Evolutionary conservation across 2,329 filamentous ascomycete species (phyloP), one percentile per base, ranked within the genome.

Genomic region (Penicillium sp.): DNA sequence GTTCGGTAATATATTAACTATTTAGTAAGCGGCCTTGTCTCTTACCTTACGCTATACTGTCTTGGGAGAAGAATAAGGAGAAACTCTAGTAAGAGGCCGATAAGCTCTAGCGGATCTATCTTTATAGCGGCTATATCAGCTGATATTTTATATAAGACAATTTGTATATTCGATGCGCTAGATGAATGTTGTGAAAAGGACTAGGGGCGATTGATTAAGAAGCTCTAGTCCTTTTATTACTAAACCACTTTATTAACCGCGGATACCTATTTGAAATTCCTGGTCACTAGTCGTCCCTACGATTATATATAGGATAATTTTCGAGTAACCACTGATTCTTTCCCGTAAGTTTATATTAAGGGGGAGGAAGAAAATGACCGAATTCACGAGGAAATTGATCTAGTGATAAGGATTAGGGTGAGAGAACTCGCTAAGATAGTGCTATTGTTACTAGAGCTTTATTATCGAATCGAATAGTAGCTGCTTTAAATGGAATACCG

Each of bases 1-100:
- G 70, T 41, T 70, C 72, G 7, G 27, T 77, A 15, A 65, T 78
- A 0, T 73, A 77, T 62, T 73, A 78, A 49, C 61, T 78, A 0
- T 75, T 77, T 51, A 50, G 29, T 8, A 38, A 64, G 10, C 58
- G 63, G 36, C 64, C 65, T 13, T 4, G 61, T n/a, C 64, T 76
- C 0, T 45, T 77, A 12, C 36, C 17, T 13, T 57, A 70, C 52
- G 61, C 62, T 0, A 13, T 66, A 3, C 53, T 42, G 1, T 42
- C 60, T 1, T 67, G 53, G 47, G 39, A 65, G n/a, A 66, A 57
- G 5, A 67, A 68, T 43, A 64, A 63, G 10, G 10, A 60, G 0
- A 65, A 52, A 4, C 51, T 72, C 23, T 53, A 15, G 9, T 31
- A 57, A 21, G 61, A 66, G 23, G 33, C 41, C 23, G 17, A 36